These are phyloP conservation scores for Colletotrichum acutatum DNA, from an alignment of 2,329 filamentous ascomycete species.

Conservation along the genomic window DNA sequence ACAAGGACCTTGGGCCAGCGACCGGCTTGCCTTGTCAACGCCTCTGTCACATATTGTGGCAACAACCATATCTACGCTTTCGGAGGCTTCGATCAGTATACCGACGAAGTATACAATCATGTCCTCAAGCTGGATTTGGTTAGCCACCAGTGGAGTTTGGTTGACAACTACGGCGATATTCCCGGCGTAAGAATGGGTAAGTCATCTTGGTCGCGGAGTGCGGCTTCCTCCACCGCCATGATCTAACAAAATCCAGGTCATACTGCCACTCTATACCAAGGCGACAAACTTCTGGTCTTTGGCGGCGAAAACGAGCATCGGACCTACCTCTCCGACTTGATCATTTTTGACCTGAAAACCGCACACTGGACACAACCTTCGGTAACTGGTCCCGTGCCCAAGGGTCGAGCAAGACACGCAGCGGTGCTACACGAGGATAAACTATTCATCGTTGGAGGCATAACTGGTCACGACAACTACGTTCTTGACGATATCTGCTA, in stretches of 20 bases:
- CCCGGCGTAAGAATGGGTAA: conserved; percentile 96
- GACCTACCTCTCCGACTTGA: conserved; percentile 93
- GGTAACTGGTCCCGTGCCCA: conserved; percentile 84
- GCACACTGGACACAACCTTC: conserved; percentile 96
- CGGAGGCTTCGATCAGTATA: conserved; percentile 98
- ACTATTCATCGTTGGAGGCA: conserved; percentile 94
- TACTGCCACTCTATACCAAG: conserved; percentile 92
- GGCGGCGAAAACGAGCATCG: conserved; percentile 98
- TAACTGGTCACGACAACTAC: conserved; percentile 90
- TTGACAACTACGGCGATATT: conserved; percentile 99
- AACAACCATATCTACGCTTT: conserved; percentile 99
- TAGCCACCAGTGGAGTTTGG: conserved; percentile 91
- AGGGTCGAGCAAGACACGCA: conserved; percentile 91
- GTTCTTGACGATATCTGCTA: conserved; percentile 97
- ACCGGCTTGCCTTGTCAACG: conserved; percentile 95
- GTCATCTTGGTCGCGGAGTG: conserved; percentile 37
- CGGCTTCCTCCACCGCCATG: conserved; percentile 7
- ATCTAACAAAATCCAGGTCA: conserved; percentile 69
- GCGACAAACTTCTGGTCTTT: conserved; percentile 95
- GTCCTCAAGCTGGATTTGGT: conserved; percentile 89
- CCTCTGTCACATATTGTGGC: conserved; percentile 97
- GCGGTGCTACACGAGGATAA: conserved; percentile 97
- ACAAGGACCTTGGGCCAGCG: conserved; percentile 82
- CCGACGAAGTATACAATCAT: conserved; percentile 99
- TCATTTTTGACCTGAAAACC: conserved; percentile 94